phyloP scores from a whole-genome alignment of 2,329 filamentous ascomycete genomes.

The Aspergillus carbonarius region DNA sequence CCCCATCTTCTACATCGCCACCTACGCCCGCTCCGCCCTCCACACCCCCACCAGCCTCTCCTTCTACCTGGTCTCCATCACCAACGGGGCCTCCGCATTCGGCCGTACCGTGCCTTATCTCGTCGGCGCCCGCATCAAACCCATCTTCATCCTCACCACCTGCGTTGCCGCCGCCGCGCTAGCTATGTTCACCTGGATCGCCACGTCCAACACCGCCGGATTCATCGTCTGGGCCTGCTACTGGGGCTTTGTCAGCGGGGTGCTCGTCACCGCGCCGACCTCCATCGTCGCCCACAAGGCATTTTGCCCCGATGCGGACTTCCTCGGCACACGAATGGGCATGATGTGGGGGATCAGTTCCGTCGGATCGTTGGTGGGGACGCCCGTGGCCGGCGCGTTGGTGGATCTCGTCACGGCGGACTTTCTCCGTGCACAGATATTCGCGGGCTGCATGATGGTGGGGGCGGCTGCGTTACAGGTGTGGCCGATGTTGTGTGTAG shows the following conservation, averaged over 20 bases:
- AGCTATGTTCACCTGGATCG: conserved; percentile 36
- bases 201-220: conserved; percentile 19
- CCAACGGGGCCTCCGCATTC: conserved; percentile 52
- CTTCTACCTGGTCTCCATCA: conserved; percentile 51
- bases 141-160: conserved; percentile 24
- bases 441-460: conserved; percentile 34
- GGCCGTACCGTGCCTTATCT: conserved; percentile 52
- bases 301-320: conserved; percentile 27
- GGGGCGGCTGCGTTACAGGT: conserved; percentile 27
- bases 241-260: conserved; percentile 32
- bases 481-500: conserved; percentile 28
- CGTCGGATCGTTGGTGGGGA: conserved; percentile 31
- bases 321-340: conserved; percentile 30
- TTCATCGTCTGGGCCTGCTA: conserved; percentile 35
- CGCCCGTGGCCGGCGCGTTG: conserved; percentile 34
- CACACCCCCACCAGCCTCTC: conserved; percentile 50
- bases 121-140: conserved; percentile 34
- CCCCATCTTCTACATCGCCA: conserved; percentile 44
- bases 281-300: conserved; percentile 32
- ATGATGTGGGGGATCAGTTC: conserved; percentile 40
- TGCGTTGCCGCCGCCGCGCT: conserved; percentile 24
- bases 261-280: conserved; percentile 31
- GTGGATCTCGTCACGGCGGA: conserved; percentile 26
- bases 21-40: conserved; percentile 44
- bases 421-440: conserved; percentile 32